Percentiles rank a stretch among this genome's conserved stretches.
These are phyloP conservation scores for Trichoderma sp. DNA, from an alignment of 2,329 filamentous ascomycete genomes.

Conservation along the genomic window DNA sequence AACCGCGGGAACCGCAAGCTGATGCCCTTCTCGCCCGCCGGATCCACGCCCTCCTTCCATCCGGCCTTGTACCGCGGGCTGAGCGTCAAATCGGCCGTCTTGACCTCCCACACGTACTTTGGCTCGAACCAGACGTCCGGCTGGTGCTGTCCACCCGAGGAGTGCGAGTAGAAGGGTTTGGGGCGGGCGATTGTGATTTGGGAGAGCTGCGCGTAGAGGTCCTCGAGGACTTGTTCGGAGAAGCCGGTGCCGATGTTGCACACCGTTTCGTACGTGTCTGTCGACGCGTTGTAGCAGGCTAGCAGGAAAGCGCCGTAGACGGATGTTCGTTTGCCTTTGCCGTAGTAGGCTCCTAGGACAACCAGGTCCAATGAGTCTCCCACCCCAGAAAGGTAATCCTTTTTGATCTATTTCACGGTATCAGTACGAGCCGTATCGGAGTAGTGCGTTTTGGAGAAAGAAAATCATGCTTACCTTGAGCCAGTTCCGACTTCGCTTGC, in stretches of 20 bases:
- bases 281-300: constrained; percentile 82
- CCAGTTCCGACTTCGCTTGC: constrained; percentile 96
- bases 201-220: constrained; percentile 75
- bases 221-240: constrained; percentile 89
- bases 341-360: constrained; percentile 90
- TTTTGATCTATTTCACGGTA: constrained; percentile 72
- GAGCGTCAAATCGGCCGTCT: constrained; percentile 91
- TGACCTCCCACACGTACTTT: constrained; percentile 93
- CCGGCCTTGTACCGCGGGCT: constrained; percentile 94
- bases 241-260: constrained; percentile 99
- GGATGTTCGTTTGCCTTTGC: constrained; percentile 91
- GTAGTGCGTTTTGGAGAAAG: not conserved
- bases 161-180: constrained; percentile 94
- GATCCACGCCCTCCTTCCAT: constrained; percentile 75
- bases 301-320: constrained; percentile 96
- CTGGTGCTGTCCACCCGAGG: constrained; percentile 81
- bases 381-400: constrained; percentile 91
- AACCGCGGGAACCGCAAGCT: constrained; percentile 90
- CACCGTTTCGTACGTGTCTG: constrained; percentile 87
- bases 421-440: not conserved
- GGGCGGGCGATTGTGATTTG: constrained; percentile 81
- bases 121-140: constrained; percentile 99
- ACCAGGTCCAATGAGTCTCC: constrained; percentile 97
- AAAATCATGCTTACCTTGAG: constrained; percentile 69
- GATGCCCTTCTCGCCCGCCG: constrained; percentile 73